These are phyloP conservation scores for Astragalus glycyphyllos DNA, from an alignment of 306 rosid species.

Conservation along the genomic window DNA sequence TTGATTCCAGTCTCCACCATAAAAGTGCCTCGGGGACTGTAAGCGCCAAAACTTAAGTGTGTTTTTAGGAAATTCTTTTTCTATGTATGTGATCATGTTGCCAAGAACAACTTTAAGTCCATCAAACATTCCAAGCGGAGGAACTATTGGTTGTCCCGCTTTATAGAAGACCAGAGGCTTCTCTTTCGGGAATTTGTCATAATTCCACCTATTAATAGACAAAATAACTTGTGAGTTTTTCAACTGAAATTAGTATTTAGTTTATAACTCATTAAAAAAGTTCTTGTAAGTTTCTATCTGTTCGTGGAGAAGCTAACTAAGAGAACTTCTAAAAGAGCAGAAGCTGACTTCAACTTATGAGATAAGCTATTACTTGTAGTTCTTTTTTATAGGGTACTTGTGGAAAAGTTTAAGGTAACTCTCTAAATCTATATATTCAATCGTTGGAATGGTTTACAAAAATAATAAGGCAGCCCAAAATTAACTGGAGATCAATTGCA, in stretches of 20 bases:
- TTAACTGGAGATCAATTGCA: conserved; percentile 31
- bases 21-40: conserved; percentile 88
- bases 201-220: conserved; percentile 76
- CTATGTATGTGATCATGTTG: conserved; percentile 61
- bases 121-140: conserved; percentile 64
- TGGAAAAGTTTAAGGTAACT: neutral
- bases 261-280: neutral
- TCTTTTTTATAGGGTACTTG: neutral
- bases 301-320: neutral
- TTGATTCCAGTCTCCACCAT: conserved; percentile 95
- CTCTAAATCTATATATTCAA: neutral
- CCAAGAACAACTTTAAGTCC: conserved; percentile 78
- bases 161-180: conserved; percentile 80
- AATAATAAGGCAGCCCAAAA: conserved; percentile 18
- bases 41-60: conserved; percentile 85
- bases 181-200: conserved; percentile 82
- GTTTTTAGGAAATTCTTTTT: conserved; percentile 63
- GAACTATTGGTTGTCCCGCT: conserved; percentile 69
- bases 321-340: neutral
- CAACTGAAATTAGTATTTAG: neutral
- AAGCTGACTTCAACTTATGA: neutral
- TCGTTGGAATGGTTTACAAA: neutral
- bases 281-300: neutral
- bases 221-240: neutral
- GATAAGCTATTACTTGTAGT: neutral